These are phyloP conservation scores for Arabidopsis thaliana DNA, from an alignment of 345 rosid genomes.

Conservation along the genomic window DNA sequence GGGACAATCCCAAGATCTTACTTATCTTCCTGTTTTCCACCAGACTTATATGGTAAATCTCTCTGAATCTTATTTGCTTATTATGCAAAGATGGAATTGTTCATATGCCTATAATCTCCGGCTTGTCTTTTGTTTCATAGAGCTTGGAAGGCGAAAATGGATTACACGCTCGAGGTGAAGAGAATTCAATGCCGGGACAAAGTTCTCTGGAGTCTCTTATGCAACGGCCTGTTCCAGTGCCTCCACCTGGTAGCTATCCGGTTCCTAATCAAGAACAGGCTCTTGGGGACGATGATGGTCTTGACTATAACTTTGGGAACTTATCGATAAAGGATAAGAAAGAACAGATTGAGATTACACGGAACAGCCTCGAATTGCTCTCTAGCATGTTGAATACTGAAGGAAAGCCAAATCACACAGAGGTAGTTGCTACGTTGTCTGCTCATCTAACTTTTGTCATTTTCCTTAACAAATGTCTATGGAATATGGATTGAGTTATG, in stretches of 20 bases:
- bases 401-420: slow-evolving; percentile 53
- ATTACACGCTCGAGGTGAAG: slow-evolving; percentile 44
- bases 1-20: slow-evolving; percentile 80
- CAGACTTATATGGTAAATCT: slow-evolving; percentile 69
- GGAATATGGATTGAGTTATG: too few relatives aligned
- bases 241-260: slow-evolving; percentile 66
- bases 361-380: slow-evolving; percentile 79
- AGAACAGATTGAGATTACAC: slow-evolving; percentile 59
- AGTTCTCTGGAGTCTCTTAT: slow-evolving; percentile 58
- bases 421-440: slow-evolving; percentile 48
- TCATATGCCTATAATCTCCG: too few relatives aligned
- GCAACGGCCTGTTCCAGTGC: slow-evolving; percentile 59
- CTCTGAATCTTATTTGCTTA: background rate
- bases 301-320: slow-evolving; percentile 48
- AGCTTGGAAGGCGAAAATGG: slow-evolving; percentile 57
- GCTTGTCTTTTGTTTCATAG: slow-evolving; percentile 28
- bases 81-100: background rate
- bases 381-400: slow-evolving; percentile 74
- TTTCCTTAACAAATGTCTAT: background rate
- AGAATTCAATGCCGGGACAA: slow-evolving; percentile 41
- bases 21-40: slow-evolving; percentile 76
- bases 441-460: background rate
- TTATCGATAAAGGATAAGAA: slow-evolving; percentile 65
- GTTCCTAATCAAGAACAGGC: slow-evolving; percentile 48
- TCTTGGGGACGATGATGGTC: slow-evolving; percentile 39